phyloP scores from a whole-genome alignment of 2,329 filamentous ascomycete genomes.

The Colletotrichum sp. region DNA sequence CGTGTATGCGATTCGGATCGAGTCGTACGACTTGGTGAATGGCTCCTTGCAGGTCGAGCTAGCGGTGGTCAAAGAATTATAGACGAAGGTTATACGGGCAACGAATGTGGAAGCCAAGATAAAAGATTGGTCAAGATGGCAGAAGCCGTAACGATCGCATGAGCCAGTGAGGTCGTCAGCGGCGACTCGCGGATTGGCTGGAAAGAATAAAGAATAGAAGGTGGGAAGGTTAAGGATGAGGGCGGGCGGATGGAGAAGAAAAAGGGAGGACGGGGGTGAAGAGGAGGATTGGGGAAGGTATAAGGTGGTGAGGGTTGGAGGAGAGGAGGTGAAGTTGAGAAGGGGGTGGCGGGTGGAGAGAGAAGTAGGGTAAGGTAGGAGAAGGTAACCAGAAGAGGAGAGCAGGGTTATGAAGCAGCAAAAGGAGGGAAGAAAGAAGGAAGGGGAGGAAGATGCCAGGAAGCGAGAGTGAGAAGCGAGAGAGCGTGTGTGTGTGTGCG shows the following conservation, averaged over 20 bases:
- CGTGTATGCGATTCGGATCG: constrained; percentile 10
- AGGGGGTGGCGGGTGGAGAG: constrained; percentile 23
- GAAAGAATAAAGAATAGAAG: constrained; percentile 32
- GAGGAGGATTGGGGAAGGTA: constrained; percentile 28
- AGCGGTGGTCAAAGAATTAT: constrained; percentile 23
- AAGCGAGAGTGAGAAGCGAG: constrained; percentile 28
- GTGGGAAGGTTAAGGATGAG: constrained; percentile 33
- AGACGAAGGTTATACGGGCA: constrained; percentile 23
- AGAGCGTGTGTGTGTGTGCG: neutral
- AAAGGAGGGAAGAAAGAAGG: constrained; percentile 33
- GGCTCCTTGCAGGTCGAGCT: constrained; percentile 18
- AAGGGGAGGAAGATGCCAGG: constrained; percentile 35
- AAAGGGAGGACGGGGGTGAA: constrained; percentile 10
- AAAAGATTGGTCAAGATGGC: constrained; percentile 17
- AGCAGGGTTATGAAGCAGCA: constrained; percentile 24
- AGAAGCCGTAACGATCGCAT: constrained; percentile 19
- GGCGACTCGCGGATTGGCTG: constrained; percentile 12
- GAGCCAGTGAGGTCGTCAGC: constrained; percentile 14
- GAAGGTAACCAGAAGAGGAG: constrained; percentile 28
- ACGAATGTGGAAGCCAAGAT: constrained; percentile 23
- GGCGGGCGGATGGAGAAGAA: constrained; percentile 24
- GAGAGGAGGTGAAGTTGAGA: constrained; percentile 21
- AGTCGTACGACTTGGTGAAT: neutral
- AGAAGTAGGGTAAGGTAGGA: constrained; percentile 20
- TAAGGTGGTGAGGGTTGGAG: constrained; percentile 26